These are phyloP conservation scores for Aspergillus proliferans DNA, from an alignment of 2,329 filamentous ascomycete species.

Conservation along the genomic window DNA sequence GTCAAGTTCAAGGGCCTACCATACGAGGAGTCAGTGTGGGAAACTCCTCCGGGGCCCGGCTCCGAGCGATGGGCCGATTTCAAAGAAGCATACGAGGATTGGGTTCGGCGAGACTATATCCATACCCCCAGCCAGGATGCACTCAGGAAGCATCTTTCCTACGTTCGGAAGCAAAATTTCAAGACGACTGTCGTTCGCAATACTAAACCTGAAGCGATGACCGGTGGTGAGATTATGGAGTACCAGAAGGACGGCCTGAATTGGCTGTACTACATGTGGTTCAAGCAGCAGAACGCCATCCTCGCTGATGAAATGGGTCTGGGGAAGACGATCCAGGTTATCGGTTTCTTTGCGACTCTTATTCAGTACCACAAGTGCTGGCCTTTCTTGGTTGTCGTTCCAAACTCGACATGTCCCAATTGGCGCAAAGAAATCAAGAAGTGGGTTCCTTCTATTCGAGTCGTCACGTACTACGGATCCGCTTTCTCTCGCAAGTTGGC, in stretches of 20 bases:
- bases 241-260: slow-evolving; percentile 93
- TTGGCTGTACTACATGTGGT: slow-evolving; percentile 90
- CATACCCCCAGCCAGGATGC: slow-evolving; percentile 47
- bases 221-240: slow-evolving; percentile 77
- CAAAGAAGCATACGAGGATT: slow-evolving; percentile 76
- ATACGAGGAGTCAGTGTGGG: slow-evolving; percentile 91
- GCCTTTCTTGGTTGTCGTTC: slow-evolving; percentile 88
- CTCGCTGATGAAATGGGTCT: slow-evolving; percentile 97
- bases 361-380: slow-evolving; percentile 67
- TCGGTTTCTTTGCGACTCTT: slow-evolving; percentile 71
- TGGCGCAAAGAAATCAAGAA: slow-evolving; percentile 95
- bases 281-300: slow-evolving; percentile 74
- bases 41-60: slow-evolving; percentile 62
- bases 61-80: slow-evolving; percentile 69
- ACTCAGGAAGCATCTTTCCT: slow-evolving; percentile 62
- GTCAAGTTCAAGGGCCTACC: slow-evolving; percentile 90
- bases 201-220: slow-evolving; percentile 66
- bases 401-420: slow-evolving; percentile 93
- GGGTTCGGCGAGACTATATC: slow-evolving; percentile 72
- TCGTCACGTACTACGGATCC: slow-evolving; percentile 88
- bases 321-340: slow-evolving; percentile 92
- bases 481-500: slow-evolving; percentile 67
- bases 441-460: slow-evolving; percentile 78
- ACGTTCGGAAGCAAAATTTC: slow-evolving; percentile 63
- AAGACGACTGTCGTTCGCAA: slow-evolving; percentile 59